phyloP scores from a whole-genome alignment of 2,329 filamentous ascomycete species.

The Thelonectria blattea region DNA sequence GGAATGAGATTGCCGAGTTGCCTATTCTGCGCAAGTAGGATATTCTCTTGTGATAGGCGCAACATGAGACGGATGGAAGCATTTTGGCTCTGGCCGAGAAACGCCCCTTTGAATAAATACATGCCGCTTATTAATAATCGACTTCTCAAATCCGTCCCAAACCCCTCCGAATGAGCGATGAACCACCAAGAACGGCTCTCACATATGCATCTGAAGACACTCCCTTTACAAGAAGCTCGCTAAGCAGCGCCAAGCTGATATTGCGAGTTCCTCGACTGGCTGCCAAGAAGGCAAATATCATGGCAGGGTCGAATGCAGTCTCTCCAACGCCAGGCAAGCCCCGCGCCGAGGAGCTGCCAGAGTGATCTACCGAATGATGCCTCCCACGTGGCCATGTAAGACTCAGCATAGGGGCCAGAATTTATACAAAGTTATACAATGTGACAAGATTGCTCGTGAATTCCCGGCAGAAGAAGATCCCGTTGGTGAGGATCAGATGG shows the following conservation, averaged over 20 bases:
- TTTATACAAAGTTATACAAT: slow-evolving; percentile 62
- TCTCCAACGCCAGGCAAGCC: not conserved
- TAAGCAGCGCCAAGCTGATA: slow-evolving; percentile 59
- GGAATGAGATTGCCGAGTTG: not conserved
- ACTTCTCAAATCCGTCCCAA: slow-evolving; percentile 48
- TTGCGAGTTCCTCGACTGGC: slow-evolving; percentile 65
- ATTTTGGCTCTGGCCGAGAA: too few relatives aligned
- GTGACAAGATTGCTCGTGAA: slow-evolving; percentile 54
- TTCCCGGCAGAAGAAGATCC: slow-evolving; percentile 66
- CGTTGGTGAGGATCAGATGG: slow-evolving; percentile 62
- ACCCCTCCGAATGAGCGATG: slow-evolving; percentile 25
- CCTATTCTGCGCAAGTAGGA: not conserved
- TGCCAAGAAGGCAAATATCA: slow-evolving; percentile 61
- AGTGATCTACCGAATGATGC: slow-evolving; percentile 51
- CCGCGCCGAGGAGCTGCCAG: slow-evolving; percentile 15
- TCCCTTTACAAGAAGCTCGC: slow-evolving; percentile 53
- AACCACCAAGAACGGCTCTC: slow-evolving; percentile 27
- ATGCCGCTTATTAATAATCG: too few relatives aligned
- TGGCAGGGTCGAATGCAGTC: slow-evolving; percentile 46
- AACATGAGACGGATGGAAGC: too few relatives aligned
- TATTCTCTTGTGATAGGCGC: too few relatives aligned
- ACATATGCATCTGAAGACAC: slow-evolving; percentile 48
- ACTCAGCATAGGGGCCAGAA: slow-evolving; percentile 68
- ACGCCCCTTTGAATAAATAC: too few relatives aligned
- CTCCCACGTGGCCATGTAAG: slow-evolving; percentile 65